Percentiles rank a stretch among this genome's conserved stretches.
Conservation (phyloP, 2,329 filamentous ascomycete species). For the Paecilomyces sp. region DNA sequence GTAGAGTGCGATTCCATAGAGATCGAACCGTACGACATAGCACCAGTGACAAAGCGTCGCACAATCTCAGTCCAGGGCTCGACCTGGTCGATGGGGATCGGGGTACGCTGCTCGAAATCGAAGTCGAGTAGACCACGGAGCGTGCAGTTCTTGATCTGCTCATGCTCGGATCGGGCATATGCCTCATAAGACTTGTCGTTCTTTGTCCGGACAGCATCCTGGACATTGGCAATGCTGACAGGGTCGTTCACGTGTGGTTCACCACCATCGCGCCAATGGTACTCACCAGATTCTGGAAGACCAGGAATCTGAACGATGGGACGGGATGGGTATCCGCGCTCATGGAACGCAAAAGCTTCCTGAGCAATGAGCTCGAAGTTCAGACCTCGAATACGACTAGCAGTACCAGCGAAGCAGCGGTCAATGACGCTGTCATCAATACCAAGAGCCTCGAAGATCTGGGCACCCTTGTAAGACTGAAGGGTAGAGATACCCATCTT, state of each 20-base stretch:
- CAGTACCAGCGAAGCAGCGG: constrained; percentile 89
- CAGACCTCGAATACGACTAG: constrained; percentile 87
- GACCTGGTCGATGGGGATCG: constrained; percentile 91
- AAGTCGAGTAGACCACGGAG: constrained; percentile 92
- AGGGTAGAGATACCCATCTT: constrained; percentile 99
- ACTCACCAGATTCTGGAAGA: constrained; percentile 87
- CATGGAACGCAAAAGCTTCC: constrained; percentile 90
- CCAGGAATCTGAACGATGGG: constrained; percentile 70
- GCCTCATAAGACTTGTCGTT: constrained; percentile 98
- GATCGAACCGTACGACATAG: constrained; percentile 98
- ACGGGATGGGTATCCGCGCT: constrained; percentile 81
- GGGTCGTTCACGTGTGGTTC: constrained; percentile 95
- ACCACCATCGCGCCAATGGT: constrained; percentile 96
- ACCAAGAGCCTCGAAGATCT: constrained; percentile 94
- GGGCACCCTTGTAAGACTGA: constrained; percentile 93
- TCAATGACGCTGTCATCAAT: constrained; percentile 89
- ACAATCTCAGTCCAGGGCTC: constrained; percentile 98
- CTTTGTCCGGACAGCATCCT: constrained; percentile 92
- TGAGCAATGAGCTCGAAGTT: constrained; percentile 91
- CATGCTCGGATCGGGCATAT: constrained; percentile 86
- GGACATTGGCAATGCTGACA: constrained; percentile 89
- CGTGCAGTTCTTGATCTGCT: constrained; percentile 94
- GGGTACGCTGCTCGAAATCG: constrained; percentile 77
- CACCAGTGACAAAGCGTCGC: constrained; percentile 89
- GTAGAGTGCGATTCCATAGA: constrained; percentile 98